phyloP scores from a whole-genome alignment of 345 rosid genomes.

The Bruguiera sexangula region DNA sequence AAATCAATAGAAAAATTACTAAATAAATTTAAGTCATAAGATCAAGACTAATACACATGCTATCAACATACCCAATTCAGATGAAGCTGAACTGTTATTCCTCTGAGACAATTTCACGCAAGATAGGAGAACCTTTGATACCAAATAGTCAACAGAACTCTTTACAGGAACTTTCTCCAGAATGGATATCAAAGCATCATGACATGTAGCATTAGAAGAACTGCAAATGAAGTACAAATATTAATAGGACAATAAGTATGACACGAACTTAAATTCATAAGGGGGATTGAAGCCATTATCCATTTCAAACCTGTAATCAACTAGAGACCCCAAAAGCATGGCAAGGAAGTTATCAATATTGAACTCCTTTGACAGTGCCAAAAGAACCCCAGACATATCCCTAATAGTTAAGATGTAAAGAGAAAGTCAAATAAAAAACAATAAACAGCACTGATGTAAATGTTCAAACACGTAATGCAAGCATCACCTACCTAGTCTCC shows the following conservation, averaged over 20 bases:
- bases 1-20: background rate
- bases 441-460: background rate
- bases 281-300: slow-evolving; percentile 9
- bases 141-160: slow-evolving; percentile 48
- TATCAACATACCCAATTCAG: slow-evolving; percentile 49
- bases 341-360: slow-evolving; percentile 69
- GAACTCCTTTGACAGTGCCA: slow-evolving; percentile 65
- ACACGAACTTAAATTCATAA: background rate
- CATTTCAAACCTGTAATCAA: slow-evolving; percentile 56
- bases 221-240: slow-evolving; percentile 45
- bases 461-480: slow-evolving; percentile 4
- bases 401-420: slow-evolving; percentile 33
- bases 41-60: background rate
- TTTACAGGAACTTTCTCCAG: slow-evolving; percentile 59
- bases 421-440: background rate
- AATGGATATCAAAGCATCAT: slow-evolving; percentile 48
- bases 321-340: slow-evolving; percentile 56
- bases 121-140: slow-evolving; percentile 54
- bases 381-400: slow-evolving; percentile 58
- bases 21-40: background rate
- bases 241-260: slow-evolving; percentile 5
- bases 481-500: slow-evolving; percentile 54
- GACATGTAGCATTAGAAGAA: slow-evolving; percentile 55
- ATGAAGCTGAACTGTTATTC: slow-evolving; percentile 35
- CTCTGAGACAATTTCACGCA: slow-evolving; percentile 60